Conservation (phyloP, 352 stramenopile species). For the Paralagenidium karlingii region DNA sequence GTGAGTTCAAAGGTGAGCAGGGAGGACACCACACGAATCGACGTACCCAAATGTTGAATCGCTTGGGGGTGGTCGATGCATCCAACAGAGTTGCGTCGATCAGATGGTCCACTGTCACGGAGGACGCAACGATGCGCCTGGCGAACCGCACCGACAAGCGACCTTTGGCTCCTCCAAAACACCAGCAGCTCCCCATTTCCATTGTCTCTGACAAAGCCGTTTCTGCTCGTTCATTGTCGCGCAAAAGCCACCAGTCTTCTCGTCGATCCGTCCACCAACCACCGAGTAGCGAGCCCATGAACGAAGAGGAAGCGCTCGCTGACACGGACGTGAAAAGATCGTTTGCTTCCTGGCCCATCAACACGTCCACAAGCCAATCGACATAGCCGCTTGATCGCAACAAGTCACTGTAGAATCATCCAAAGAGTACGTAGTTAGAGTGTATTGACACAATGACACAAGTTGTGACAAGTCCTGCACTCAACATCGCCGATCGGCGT, state of each 20-base stretch:
- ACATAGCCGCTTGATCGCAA: too few species aligned
- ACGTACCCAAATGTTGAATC: constrained; percentile 48
- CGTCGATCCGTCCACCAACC: too few species aligned
- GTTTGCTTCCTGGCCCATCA: too few species aligned
- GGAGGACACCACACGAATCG: not conserved
- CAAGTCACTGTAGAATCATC: too few species aligned
- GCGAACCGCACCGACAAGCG: constrained; percentile 67
- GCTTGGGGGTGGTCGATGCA: constrained; percentile 48
- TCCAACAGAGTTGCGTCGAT: constrained; percentile 48
- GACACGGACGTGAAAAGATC: too few species aligned
- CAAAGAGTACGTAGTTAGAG: too few species aligned
- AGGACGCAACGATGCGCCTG: constrained; percentile 41
- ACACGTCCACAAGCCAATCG: too few species aligned
- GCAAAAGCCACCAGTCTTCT: constrained; percentile 74
- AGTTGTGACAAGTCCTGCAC: too few species aligned
- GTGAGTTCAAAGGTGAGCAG: not conserved
- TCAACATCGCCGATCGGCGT: too few species aligned
- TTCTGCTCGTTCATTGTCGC: constrained; percentile 58
- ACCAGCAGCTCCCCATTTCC: constrained; percentile 78
- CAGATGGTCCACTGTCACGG: constrained; percentile 76
- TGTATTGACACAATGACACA: too few species aligned
- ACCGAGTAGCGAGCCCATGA: too few species aligned
- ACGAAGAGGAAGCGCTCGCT: too few species aligned
- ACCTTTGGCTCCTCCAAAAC: constrained; percentile 31
- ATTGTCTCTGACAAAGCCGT: constrained; percentile 77